Conservation (phyloP, 805 yeast genomes). For the Candida tammaniensis region DNA sequence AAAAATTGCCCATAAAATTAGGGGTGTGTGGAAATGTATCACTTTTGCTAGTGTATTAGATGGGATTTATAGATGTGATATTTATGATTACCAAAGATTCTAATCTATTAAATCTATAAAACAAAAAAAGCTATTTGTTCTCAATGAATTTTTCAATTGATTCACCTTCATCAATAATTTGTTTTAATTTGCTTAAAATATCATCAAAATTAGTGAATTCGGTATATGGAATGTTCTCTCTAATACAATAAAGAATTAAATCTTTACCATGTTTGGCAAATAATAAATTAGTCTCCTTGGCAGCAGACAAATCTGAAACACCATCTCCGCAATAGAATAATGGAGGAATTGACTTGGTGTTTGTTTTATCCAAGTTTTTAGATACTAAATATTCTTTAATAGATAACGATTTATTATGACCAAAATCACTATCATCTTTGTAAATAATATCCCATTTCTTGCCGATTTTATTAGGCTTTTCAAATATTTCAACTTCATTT, state of each 20-base stretch:
- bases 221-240: conserved; percentile 78
- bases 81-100: no score
- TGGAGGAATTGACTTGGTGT: conserved; percentile 40
- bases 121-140: conserved; percentile 11
- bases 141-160: conserved; percentile 22
- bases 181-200: conserved; percentile 60
- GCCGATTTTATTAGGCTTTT: conserved; percentile 33
- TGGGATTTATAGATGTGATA: no score
- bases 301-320: conserved; percentile 91
- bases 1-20: no score
- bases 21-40: no score
- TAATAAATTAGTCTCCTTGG: conserved; percentile 87
- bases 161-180: conserved; percentile 44
- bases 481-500: conserved; percentile 59
- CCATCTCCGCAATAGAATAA: conserved; percentile 98
- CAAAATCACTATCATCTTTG: conserved; percentile 82
- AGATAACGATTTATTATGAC: conserved; percentile 90
- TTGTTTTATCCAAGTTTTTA: conserved; percentile 24
- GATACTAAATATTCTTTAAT: conserved; percentile 50
- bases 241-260: conserved; percentile 76
- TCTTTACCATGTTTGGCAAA: conserved; percentile 95
- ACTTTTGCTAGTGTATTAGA: no score
- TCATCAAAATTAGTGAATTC: conserved; percentile 78
- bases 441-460: conserved; percentile 81
- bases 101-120: conserved; percentile 3